Evolutionary conservation across 306 rosid species (phyloP).

Genomic region (Begonia peltatifolia): DNA sequence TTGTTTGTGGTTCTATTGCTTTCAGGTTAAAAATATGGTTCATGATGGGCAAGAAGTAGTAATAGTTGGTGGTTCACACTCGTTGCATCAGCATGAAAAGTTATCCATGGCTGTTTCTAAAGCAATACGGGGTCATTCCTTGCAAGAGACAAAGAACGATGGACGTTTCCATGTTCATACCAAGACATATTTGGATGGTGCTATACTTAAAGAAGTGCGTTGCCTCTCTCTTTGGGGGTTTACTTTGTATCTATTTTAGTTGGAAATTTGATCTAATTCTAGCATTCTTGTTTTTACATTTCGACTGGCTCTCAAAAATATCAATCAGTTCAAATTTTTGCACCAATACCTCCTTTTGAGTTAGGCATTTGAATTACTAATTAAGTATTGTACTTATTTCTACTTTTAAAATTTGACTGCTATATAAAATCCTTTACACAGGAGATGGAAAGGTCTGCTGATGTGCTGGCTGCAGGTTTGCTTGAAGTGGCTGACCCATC

Average conservation of each 20-base stretch:
- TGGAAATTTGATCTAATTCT: slow-evolving; percentile 2
- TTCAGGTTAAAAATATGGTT: slow-evolving; percentile 80
- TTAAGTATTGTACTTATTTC: background rate
- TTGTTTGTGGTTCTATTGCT: slow-evolving; percentile 5
- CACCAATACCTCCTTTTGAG: no score
- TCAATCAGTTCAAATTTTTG: no score
- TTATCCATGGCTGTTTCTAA: slow-evolving; percentile 88
- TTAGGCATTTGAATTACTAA: background rate
- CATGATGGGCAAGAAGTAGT: slow-evolving; percentile 85
- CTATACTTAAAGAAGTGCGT: slow-evolving; percentile 82
- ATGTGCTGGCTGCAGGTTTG: slow-evolving; percentile 95
- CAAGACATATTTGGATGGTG: slow-evolving; percentile 83
- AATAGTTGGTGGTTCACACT: slow-evolving; percentile 68
- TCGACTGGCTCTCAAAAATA: no score
- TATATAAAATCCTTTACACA: slow-evolving; percentile 21
- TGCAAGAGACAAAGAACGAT: slow-evolving; percentile 90
- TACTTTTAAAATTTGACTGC: slow-evolving; percentile 1
- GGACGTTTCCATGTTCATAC: slow-evolving; percentile 97
- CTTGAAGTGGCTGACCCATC: slow-evolving; percentile 96
- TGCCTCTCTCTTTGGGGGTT: slow-evolving; percentile 7
- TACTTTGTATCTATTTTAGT: slow-evolving; percentile 6
- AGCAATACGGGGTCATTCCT: slow-evolving; percentile 95
- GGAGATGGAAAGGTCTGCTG: slow-evolving; percentile 98
- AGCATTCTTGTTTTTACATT: no score
- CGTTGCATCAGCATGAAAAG: slow-evolving; percentile 90